Percentiles rank a stretch among this genome's conserved stretches.
phyloP scores from a whole-genome alignment of 2,329 filamentous ascomycete genomes.

The Colletotrichum karsti region DNA sequence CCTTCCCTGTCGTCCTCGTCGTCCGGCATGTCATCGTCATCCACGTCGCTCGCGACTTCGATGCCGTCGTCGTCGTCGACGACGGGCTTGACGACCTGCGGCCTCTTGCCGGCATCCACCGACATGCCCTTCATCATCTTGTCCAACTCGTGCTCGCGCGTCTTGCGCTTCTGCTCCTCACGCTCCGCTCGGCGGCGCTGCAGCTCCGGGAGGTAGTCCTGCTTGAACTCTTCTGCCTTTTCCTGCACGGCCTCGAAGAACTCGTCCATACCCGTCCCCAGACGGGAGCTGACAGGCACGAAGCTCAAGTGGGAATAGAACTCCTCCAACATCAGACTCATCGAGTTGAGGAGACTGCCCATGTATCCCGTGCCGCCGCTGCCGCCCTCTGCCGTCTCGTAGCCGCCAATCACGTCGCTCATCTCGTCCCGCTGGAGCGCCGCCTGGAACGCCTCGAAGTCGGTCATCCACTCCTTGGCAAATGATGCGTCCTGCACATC shows the following conservation, averaged over 20 bases:
- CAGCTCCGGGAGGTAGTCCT: slow-evolving; percentile 92
- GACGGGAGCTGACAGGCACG: slow-evolving; percentile 92
- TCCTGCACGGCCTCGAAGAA: slow-evolving; percentile 91
- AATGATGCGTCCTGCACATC: slow-evolving; percentile 92
- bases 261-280: slow-evolving; percentile 88
- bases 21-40: slow-evolving; percentile 65
- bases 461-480: slow-evolving; percentile 99
- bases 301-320: slow-evolving; percentile 96
- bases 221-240: slow-evolving; percentile 88
- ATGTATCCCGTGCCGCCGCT: slow-evolving; percentile 91
- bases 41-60: slow-evolving; percentile 66
- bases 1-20: slow-evolving; percentile 71
- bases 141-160: slow-evolving; percentile 83
- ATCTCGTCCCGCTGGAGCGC: slow-evolving; percentile 85
- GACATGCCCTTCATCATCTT: slow-evolving; percentile 96
- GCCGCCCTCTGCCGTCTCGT: slow-evolving; percentile 66
- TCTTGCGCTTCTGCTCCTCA: slow-evolving; percentile 76
- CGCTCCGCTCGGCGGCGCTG: slow-evolving; percentile 80
- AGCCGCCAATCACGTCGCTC: slow-evolving; percentile 76
- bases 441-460: slow-evolving; percentile 94
- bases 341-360: slow-evolving; percentile 93
- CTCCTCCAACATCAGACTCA: slow-evolving; percentile 97
- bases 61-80: slow-evolving; percentile 56
- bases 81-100: slow-evolving; percentile 44
- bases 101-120: slow-evolving; percentile 44